These are phyloP conservation scores for Ceratobasidium theobromae DNA, from an alignment of 1,284 basidiomycete genomes.

Conservation along the genomic window DNA sequence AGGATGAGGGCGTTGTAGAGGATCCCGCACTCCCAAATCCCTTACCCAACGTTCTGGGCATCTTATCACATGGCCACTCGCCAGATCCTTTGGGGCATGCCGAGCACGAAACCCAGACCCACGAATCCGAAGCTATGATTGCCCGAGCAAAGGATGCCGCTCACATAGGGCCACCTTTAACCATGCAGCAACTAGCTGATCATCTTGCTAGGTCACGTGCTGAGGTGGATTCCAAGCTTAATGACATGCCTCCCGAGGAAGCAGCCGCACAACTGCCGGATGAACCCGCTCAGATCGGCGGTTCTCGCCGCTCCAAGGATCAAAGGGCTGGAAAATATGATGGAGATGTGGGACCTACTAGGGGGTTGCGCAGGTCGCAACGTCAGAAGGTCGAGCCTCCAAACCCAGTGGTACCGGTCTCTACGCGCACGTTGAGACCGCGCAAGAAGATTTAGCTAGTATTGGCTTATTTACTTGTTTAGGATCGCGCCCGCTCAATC, in stretches of 20 bases:
- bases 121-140: slow-evolving; percentile 40
- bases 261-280: background rate
- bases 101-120: background rate
- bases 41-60: background rate
- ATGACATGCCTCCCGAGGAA: slow-evolving; percentile 13
- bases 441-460: too few relatives aligned
- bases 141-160: slow-evolving; percentile 40
- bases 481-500: too few relatives aligned
- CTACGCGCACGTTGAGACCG: slow-evolving; percentile 28
- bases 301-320: slow-evolving; percentile 35
- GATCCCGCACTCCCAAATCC: background rate
- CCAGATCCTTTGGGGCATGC: background rate
- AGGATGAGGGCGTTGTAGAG: background rate
- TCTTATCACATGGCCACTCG: background rate
- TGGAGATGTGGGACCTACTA: background rate
- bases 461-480: too few relatives aligned
- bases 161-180: slow-evolving; percentile 49
- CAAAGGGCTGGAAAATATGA: slow-evolving; percentile 32
- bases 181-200: slow-evolving; percentile 68
- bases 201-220: slow-evolving; percentile 41
- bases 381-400: slow-evolving; percentile 5
- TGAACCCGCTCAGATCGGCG: background rate
- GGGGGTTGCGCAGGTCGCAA: slow-evolving; percentile 11
- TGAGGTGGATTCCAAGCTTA: slow-evolving; percentile 21
- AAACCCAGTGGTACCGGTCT: background rate